Evolutionary conservation across 2,329 filamentous ascomycete genomes (phyloP), one percentile per base, ranked within the genome.

Genomic region (Colletotrichum costaricense): DNA sequence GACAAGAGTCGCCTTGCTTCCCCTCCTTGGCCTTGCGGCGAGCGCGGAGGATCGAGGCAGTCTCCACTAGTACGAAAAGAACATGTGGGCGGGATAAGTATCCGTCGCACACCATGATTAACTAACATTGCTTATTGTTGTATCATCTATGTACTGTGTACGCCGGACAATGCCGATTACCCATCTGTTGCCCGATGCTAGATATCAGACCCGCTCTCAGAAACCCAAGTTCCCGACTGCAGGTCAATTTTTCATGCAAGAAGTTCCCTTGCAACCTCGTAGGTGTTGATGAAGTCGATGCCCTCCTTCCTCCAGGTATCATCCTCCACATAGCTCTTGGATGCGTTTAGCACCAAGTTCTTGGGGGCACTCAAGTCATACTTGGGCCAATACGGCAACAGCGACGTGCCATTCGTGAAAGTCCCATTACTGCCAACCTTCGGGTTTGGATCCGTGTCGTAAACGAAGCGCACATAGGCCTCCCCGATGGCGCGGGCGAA

Each of bases 271-370:
- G 78, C 77, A 9, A 86, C 82, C 54, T 80, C 80, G 19, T 78
- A 78, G 2, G 77, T 80, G 74, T 85, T 86, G 65, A 86, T 82
- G 66, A 81, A 86, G 7, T 77, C 81, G 42, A 88, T 88, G 0
- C 82, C 84, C 72, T 86, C 84, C 56, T 83, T 84, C 49, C 86
- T 81, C 78, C 83, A 88, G 0, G 81, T 86, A 74, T 88, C 87
- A 2, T 80, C 77, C 74, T 88, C 87, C 1, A 87, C 79, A 78
- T 82, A 85, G 35, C 81, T 84, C 24, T 77, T 76, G 14, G 83
- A 84, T 5, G 83, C 83, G 75, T 87, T 87, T 0, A 87, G 72
- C 4, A 87, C 84, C 78, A 86, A 82, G 33, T 88, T 88, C 71
- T 77, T 80, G 2, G 86, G 86, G 2, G 75, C 73, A 0, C 76